Conservation (phyloP, 805 yeast species). For the Kuraishia cidri region DNA sequence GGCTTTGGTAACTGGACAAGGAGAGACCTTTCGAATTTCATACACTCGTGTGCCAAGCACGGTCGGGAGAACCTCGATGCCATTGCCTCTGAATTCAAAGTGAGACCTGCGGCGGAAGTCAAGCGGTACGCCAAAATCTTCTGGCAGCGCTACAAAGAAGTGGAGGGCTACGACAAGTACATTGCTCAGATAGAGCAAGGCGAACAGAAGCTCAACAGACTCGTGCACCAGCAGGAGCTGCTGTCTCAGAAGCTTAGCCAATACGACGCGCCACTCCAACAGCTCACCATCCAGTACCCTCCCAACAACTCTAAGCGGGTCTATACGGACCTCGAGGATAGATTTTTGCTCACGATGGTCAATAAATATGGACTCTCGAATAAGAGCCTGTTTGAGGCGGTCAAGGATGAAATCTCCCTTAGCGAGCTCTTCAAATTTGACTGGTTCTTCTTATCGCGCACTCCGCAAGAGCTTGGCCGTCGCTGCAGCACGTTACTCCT, state of each 20-base stretch:
- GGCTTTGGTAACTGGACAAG: constrained; percentile 84
- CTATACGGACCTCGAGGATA: constrained; percentile 62
- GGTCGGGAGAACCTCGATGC: constrained; percentile 70
- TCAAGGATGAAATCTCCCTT: constrained; percentile 52
- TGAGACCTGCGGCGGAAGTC: constrained; percentile 74
- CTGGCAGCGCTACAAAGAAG: constrained; percentile 70
- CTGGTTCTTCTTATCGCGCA: constrained; percentile 65
- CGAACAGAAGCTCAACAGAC: constrained; percentile 67
- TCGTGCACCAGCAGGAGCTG: constrained; percentile 67
- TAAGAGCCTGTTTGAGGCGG: constrained; percentile 50
- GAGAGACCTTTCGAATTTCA: constrained; percentile 78
- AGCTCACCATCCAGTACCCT: constrained; percentile 64
- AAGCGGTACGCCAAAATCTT: constrained; percentile 68
- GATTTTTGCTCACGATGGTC: constrained; percentile 52
- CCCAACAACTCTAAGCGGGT: constrained; percentile 69
- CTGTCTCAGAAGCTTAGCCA: constrained; percentile 65
- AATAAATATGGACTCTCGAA: constrained; percentile 57
- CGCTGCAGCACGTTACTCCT: constrained; percentile 59
- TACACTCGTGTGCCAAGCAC: constrained; percentile 62
- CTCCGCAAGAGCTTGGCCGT: constrained; percentile 63
- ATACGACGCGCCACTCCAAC: constrained; percentile 72
- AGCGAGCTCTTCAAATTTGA: constrained; percentile 62
- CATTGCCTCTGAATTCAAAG: constrained; percentile 74
- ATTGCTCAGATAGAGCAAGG: constrained; percentile 78
- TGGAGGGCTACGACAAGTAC: constrained; percentile 86